These are phyloP conservation scores for Eremothecium gossypii DNA, from an alignment of 1,139 yeast genomes.

Conservation along the genomic window DNA sequence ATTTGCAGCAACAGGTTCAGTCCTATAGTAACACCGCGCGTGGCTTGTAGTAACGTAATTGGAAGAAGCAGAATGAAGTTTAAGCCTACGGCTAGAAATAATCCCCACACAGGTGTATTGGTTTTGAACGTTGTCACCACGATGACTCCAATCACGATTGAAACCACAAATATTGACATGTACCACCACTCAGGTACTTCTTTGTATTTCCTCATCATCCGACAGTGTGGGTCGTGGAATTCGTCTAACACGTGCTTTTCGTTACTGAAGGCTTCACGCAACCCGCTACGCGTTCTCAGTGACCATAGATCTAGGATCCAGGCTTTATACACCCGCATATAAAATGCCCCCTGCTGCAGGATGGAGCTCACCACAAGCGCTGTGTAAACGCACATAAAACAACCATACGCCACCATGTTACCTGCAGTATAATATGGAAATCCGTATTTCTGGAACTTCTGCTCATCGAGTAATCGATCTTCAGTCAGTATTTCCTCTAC, in stretches of 20 bases:
- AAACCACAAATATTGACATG: slow-evolving; percentile 37
- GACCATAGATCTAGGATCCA: slow-evolving; percentile 28
- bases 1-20: slow-evolving; percentile 52
- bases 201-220: slow-evolving; percentile 45
- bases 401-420: slow-evolving; percentile 45
- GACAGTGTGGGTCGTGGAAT: slow-evolving; percentile 45
- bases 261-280: slow-evolving; percentile 14
- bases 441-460: slow-evolving; percentile 38
- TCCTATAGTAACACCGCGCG: slow-evolving; percentile 46
- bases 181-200: slow-evolving; percentile 63
- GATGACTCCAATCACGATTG: slow-evolving; percentile 42
- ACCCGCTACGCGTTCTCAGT: slow-evolving; percentile 21
- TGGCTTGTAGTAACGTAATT: slow-evolving; percentile 39
- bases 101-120: slow-evolving; percentile 41
- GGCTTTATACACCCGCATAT: slow-evolving; percentile 20
- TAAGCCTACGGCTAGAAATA: slow-evolving; percentile 48
- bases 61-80: slow-evolving; percentile 49
- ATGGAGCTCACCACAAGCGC: slow-evolving; percentile 41
- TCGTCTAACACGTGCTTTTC: slow-evolving; percentile 23
- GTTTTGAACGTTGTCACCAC: slow-evolving; percentile 37
- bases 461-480: slow-evolving; percentile 33
- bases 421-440: slow-evolving; percentile 57
- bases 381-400: slow-evolving; percentile 51
- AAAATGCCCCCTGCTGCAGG: slow-evolving; percentile 24
- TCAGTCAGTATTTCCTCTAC: slow-evolving; percentile 37